Evolutionary conservation across 805 yeast species (phyloP).

Genomic region (Ogataea naganishii): DNA sequence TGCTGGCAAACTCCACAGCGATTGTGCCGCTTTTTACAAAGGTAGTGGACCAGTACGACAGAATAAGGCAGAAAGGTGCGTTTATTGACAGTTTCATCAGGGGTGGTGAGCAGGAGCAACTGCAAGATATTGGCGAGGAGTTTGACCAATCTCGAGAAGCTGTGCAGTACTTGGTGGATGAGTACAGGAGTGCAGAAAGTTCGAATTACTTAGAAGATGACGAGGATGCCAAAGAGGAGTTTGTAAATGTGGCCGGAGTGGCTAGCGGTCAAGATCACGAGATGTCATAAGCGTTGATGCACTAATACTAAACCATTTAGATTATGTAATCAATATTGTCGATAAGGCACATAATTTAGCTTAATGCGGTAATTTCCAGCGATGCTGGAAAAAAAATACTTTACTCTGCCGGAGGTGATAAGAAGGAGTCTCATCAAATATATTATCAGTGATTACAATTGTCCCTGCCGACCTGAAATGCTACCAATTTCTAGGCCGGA

Average conservation of each 20-base stretch:
- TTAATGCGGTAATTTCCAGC: too few relatives aligned
- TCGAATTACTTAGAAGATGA: conserved; percentile 38
- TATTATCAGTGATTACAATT: too few relatives aligned
- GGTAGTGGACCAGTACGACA: conserved; percentile 70
- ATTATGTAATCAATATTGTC: neutral
- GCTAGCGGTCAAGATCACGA: neutral
- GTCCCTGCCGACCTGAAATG: too few relatives aligned
- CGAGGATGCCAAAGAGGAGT: conserved; percentile 21
- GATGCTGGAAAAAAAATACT: too few relatives aligned
- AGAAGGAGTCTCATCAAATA: too few relatives aligned
- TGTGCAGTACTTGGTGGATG: conserved; percentile 35
- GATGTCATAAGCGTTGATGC: neutral
- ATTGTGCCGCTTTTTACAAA: conserved; percentile 58
- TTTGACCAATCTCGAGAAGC: conserved; percentile 42
- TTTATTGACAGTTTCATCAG: conserved; percentile 70
- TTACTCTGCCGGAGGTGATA: neutral
- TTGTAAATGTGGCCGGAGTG: neutral
- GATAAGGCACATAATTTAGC: neutral
- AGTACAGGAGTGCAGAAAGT: conserved; percentile 34
- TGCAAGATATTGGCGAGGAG: conserved; percentile 38
- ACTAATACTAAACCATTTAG: neutral
- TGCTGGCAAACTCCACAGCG: conserved; percentile 76
- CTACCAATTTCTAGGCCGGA: too few relatives aligned
- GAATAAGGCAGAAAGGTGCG: conserved; percentile 70
- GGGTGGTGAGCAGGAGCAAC: conserved; percentile 33